These are phyloP conservation scores for Populus deltoides DNA, from an alignment of 345 rosid genomes.

Conservation along the genomic window DNA sequence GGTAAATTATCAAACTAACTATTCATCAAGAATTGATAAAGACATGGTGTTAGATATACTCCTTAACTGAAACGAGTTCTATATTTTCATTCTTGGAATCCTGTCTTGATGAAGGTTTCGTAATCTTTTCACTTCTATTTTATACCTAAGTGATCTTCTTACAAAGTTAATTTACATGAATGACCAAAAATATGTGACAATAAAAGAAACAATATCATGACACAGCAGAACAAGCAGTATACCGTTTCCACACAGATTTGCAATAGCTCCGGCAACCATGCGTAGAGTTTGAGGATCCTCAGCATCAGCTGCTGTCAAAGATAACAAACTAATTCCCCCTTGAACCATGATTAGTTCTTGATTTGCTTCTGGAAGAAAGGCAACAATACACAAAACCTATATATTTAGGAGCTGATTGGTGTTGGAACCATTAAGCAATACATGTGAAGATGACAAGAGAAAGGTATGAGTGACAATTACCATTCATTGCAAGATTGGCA, in stretches of 20 bases:
- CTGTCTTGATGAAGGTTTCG: not conserved
- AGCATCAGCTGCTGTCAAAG: constrained; percentile 36
- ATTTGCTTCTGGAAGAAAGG: constrained; percentile 28
- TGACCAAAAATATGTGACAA: not conserved
- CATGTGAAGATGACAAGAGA: not conserved
- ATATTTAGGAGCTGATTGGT: not conserved
- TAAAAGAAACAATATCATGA: not conserved
- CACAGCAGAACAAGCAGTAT: constrained; percentile 1
- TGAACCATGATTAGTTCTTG: constrained; percentile 35
- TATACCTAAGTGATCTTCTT: not conserved
- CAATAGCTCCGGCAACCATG: constrained; percentile 41
- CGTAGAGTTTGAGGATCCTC: constrained; percentile 41
- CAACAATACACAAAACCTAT: not conserved
- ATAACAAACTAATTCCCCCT: constrained; percentile 33
- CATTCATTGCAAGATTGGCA: constrained; percentile 42
- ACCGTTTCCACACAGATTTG: constrained; percentile 37
- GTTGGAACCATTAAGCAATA: not conserved
- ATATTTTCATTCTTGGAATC: not conserved
- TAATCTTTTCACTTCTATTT: not conserved
- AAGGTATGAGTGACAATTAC: not conserved
- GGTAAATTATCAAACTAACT: not conserved
- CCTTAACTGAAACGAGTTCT: not conserved
- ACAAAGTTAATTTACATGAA: not conserved
- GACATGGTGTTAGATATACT: not conserved
- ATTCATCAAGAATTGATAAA: not conserved